Evolutionary conservation across 2,329 filamentous ascomycete species (phyloP), one percentile per base, ranked within the genome.

Genomic region (Xylaria sp.): DNA sequence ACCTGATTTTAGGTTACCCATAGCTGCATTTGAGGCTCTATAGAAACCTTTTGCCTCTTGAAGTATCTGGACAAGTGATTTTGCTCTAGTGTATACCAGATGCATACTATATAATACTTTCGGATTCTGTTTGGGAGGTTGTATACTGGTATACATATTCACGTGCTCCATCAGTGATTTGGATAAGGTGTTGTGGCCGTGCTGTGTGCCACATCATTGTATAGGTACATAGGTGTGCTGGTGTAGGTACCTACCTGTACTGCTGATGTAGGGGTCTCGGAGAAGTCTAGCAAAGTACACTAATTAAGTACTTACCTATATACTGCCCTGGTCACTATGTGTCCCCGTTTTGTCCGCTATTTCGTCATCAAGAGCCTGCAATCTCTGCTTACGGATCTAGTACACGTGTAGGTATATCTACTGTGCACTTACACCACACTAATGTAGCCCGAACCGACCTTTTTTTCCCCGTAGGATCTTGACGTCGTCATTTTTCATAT

Each of bases 311-410:
- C 51, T 27, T n/a, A n/a, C n/a, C n/a, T n/a, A n/a, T n/a, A n/a
- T n/a, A n/a, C n/a, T n/a, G n/a, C n/a, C n/a, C n/a, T n/a, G n/a
- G n/a, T n/a, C n/a, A n/a, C n/a, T 27, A 11, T 29, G 5, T 20
- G 27, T 33, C 51, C 63, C 65, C 58, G 36, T n/a, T 56, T 61
- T 62, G 65, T 33, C 55, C 61, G 55, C 65, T 38, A 69, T 69
- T 68, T 68, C 67, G 67, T 69, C 67, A 68, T 69, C 62, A 59
- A 31, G 54, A 63, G 61, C 65, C 65, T 60, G 61, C 54, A 67
- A 67, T 67, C 53, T 63, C 60, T 67, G 57, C 56, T 66, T 54
- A 67, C 33, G 57, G 60, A 61, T 59, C 61, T 51, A 33, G 5
- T 31, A 5, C n/a, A n/a, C n/a, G n/a, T 20, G 29, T 11, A 33